These are phyloP conservation scores for Pythium volutum DNA, from an alignment of 352 stramenopile genomes.

Conservation along the genomic window DNA sequence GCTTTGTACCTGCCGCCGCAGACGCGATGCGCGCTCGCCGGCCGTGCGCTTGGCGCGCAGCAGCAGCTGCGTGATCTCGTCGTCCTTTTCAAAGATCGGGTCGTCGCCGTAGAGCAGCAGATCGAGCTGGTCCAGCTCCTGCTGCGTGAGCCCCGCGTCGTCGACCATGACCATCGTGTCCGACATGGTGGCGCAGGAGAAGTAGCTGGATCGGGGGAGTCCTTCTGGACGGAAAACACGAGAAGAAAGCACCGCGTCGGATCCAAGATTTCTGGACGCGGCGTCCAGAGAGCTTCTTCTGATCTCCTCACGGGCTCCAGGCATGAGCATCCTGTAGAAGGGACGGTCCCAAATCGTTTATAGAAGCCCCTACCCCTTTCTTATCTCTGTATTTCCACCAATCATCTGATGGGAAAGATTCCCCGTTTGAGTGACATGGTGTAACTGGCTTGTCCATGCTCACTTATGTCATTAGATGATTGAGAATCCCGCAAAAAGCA, in stretches of 20 bases:
- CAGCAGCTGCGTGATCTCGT: constrained; percentile 19
- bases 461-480: too few species aligned
- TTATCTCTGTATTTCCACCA: too few species aligned
- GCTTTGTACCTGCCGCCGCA: constrained; percentile 21
- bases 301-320: too few species aligned
- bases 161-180: not conserved
- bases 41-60: constrained; percentile 22
- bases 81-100: constrained; percentile 11
- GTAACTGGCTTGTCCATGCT: too few species aligned
- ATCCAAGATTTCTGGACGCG: not conserved
- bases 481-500: too few species aligned
- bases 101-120: constrained; percentile 20
- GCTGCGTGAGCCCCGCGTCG: constrained; percentile 11
- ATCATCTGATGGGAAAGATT: too few species aligned
- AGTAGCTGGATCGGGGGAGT: not conserved
- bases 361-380: too few species aligned
- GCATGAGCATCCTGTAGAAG: too few species aligned
- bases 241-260: not conserved
- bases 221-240: too few species aligned
- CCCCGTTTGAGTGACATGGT: too few species aligned
- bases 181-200: too few species aligned
- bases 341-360: too few species aligned
- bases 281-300: not conserved
- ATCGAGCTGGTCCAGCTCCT: constrained; percentile 21
- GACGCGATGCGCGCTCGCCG: constrained; percentile 16